Evolutionary conservation across 169 alveolate genomes (phyloP).

Genomic region (Plasmodium relictum): DNA sequence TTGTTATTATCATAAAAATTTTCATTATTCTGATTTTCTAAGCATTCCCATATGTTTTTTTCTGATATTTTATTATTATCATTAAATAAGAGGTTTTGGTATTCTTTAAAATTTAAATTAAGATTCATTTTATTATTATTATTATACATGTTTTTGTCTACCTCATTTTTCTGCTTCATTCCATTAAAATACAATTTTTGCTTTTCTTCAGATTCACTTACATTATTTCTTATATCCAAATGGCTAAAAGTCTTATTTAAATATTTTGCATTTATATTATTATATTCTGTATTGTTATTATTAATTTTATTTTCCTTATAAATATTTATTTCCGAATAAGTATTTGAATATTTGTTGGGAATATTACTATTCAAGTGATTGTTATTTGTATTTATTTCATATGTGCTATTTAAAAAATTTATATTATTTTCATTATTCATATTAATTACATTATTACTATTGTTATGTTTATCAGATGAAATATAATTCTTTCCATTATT

Average conservation of each 20-base stretch:
- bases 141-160: not conserved
- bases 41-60: too few species aligned
- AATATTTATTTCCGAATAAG: not conserved
- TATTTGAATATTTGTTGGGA: not conserved
- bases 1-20: too few species aligned
- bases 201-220: not conserved
- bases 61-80: too few species aligned
- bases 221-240: not conserved
- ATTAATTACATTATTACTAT: not conserved
- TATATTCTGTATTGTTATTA: not conserved
- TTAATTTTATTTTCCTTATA: not conserved
- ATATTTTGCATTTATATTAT: not conserved
- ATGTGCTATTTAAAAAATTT: slow-evolving; percentile 22
- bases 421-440: not conserved
- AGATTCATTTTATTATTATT: not conserved
- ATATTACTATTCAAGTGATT: not conserved
- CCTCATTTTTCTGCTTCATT: slow-evolving; percentile 10
- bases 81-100: too few species aligned
- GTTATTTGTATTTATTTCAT: slow-evolving; percentile 10
- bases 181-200: not conserved
- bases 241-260: slow-evolving; percentile 4
- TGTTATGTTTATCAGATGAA: not conserved
- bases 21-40: too few species aligned
- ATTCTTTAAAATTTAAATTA: too few species aligned
- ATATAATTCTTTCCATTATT: not conserved